A percentile compares a stretch with the other conserved stretches of the same genome.
Conservation (phyloP, 768 basidiomycete genomes). For the Suillus placidus region DNA sequence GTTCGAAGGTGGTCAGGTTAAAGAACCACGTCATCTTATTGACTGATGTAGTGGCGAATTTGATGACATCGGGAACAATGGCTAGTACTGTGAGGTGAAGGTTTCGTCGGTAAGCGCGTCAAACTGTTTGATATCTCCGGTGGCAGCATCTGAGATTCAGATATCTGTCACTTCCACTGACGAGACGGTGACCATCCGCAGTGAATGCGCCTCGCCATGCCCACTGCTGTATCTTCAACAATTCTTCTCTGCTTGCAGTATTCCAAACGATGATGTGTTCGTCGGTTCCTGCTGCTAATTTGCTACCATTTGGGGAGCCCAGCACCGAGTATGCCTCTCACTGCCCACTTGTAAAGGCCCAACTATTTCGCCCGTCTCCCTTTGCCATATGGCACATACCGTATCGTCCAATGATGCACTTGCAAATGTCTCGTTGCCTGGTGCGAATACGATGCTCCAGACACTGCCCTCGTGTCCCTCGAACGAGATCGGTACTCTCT, state of each 20-base stretch:
- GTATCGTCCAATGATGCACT: neutral
- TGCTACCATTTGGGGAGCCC: neutral
- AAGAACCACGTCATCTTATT: too few species aligned
- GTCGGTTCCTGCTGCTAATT: constrained; percentile 1
- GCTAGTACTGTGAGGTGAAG: neutral
- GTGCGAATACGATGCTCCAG: neutral
- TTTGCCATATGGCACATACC: neutral
- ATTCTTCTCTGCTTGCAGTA: neutral
- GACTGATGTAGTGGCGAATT: too few species aligned
- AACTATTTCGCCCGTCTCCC: neutral
- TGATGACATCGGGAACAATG: too few species aligned
- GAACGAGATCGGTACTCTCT: neutral
- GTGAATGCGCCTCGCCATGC: neutral
- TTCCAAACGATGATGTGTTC: constrained; percentile 4
- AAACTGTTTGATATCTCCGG: neutral
- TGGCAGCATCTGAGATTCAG: neutral
- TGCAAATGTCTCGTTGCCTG: neutral
- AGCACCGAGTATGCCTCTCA: neutral
- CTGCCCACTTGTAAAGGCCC: neutral
- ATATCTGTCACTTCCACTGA: neutral
- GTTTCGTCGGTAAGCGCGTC: neutral
- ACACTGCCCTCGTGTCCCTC: neutral
- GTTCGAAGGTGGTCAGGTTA: too few species aligned
- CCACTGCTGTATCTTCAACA: neutral
- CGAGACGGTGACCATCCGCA: neutral